These are phyloP conservation scores for Herpetospermum pedunculosum DNA, from an alignment of 306 rosid species.

Conservation along the genomic window DNA sequence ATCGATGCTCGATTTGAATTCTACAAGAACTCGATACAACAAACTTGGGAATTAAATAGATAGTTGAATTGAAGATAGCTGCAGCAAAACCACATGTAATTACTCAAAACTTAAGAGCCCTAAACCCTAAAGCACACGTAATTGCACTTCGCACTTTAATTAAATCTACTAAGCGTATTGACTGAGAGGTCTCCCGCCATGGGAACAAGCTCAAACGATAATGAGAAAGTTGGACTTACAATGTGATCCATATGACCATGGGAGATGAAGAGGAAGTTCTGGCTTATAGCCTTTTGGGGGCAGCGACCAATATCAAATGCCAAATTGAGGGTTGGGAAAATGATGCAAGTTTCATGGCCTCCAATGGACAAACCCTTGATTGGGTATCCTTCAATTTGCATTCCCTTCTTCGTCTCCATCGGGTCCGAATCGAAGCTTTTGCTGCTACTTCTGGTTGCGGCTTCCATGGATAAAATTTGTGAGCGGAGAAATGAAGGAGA, in stretches of 20 bases:
- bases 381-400: constrained; percentile 67
- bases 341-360: constrained; percentile 90
- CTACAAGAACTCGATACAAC: neutral
- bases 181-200: neutral
- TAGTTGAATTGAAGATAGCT: no score
- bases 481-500: neutral
- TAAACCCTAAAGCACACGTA: neutral
- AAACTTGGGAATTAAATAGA: neutral
- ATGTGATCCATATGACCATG: constrained; percentile 98
- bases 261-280: constrained; percentile 73
- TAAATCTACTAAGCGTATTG: neutral
- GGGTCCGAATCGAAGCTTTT: constrained; percentile 12
- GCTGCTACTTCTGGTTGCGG: constrained; percentile 10
- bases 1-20: neutral
- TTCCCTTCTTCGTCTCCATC: constrained; percentile 21
- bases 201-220: neutral
- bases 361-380: constrained; percentile 83
- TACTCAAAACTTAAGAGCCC: neutral
- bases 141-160: neutral
- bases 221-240: constrained; percentile 25
- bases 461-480: constrained; percentile 5
- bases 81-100: neutral
- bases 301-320: constrained; percentile 93
- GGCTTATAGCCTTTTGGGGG: constrained; percentile 74
- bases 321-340: constrained; percentile 53